These are phyloP conservation scores for Paramecium caudatum DNA, from an alignment of 73 alveolate species.

Conservation along the genomic window DNA sequence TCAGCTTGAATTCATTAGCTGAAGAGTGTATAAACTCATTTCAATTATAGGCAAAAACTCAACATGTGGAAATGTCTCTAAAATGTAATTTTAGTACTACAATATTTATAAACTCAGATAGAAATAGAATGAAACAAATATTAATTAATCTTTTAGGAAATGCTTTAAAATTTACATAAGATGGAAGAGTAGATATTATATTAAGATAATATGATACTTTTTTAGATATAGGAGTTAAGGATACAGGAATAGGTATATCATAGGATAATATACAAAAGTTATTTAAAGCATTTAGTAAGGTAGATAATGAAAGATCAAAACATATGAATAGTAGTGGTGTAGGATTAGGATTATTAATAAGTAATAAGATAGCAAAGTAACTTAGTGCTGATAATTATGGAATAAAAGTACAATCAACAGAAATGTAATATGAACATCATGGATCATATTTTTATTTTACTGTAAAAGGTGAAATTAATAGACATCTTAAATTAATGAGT, in stretches of 20 bases:
- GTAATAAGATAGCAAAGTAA: slow-evolving; percentile 35
- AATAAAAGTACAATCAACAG: slow-evolving; percentile 40
- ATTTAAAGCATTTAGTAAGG: slow-evolving; percentile 37
- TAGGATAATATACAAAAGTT: neutral
- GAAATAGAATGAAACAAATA: slow-evolving; percentile 28
- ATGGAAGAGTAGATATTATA: neutral
- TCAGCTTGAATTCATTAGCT: neutral
- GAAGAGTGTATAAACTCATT: neutral
- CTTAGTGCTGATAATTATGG: slow-evolving; percentile 39
- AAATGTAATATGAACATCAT: slow-evolving; percentile 46
- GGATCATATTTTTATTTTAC: slow-evolving; percentile 54
- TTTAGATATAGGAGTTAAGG: slow-evolving; percentile 46
- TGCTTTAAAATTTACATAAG: slow-evolving; percentile 44
- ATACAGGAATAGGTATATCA: slow-evolving; percentile 58
- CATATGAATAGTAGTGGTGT: slow-evolving; percentile 18
- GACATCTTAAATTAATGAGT: slow-evolving; percentile 5
- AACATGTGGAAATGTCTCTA: slow-evolving; percentile 3
- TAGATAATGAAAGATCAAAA: neutral
- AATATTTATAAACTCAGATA: slow-evolving; percentile 48
- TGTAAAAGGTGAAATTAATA: neutral
- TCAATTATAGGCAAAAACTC: neutral
- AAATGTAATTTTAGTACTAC: neutral
- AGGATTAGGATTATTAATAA: slow-evolving; percentile 56
- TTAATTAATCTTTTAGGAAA: slow-evolving; percentile 43
- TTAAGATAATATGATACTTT: neutral